phyloP scores from a whole-genome alignment of 1,139 yeast species.

The Kodamaea anthophila region DNA sequence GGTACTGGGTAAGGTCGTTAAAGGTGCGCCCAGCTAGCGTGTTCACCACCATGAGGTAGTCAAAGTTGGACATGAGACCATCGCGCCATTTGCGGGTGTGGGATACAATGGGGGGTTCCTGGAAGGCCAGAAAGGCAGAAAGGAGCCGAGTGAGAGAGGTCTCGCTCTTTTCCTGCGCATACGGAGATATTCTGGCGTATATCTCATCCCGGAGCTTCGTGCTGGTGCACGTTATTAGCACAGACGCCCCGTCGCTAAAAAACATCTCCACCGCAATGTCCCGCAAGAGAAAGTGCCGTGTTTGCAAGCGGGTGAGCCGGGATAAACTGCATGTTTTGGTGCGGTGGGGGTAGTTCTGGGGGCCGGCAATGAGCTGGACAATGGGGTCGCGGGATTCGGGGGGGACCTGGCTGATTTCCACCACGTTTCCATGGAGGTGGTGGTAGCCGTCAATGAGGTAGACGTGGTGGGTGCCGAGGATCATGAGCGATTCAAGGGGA shows the following conservation, averaged over 20 bases:
- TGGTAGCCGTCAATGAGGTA: conserved; percentile 69
- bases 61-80: conserved; percentile 76
- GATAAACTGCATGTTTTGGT: conserved; percentile 52
- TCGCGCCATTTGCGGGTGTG: conserved; percentile 67
- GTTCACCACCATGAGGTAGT: conserved; percentile 69
- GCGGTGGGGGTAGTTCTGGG: conserved; percentile 24
- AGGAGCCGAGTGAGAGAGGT: conserved; percentile 8
- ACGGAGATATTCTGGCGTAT: conserved; percentile 40
- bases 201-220: conserved; percentile 51
- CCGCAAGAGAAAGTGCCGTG: conserved; percentile 65
- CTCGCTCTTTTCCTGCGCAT: conserved; percentile 41
- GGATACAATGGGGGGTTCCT: conserved; percentile 50
- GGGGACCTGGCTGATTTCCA: conserved; percentile 65
- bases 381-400: conserved; percentile 57
- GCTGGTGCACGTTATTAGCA: conserved; percentile 52
- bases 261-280: conserved; percentile 77
- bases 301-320: conserved; percentile 56
- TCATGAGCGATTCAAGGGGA: conserved; percentile 66
- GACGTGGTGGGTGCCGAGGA: conserved; percentile 56
- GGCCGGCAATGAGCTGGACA: conserved; percentile 46
- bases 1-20: conserved; percentile 83
- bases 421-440: conserved; percentile 54
- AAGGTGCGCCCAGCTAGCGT: conserved; percentile 83
- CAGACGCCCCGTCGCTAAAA: conserved; percentile 65
- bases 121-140: conserved; percentile 31